Evolutionary conservation across 2,329 filamentous ascomycete species (phyloP).

Genomic region (Hysterium pulicare): DNA sequence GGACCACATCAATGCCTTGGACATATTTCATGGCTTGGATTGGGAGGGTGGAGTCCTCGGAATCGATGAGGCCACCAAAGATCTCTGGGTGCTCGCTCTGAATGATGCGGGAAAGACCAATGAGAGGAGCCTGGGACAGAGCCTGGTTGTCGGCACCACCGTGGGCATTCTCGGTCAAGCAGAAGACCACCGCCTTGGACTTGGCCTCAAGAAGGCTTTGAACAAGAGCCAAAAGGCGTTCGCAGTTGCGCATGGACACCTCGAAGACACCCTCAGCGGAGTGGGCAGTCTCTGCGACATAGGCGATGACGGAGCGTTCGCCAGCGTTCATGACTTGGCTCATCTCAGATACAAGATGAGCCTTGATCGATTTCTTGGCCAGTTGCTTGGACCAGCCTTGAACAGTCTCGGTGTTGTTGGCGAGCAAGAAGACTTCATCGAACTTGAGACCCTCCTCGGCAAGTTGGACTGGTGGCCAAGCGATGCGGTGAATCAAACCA

Average conservation of each 20-base stretch:
- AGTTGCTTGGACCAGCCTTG: too few relatives aligned
- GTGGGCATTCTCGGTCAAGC: conserved; percentile 20
- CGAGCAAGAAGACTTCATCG: conserved; percentile 23
- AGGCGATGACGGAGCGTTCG: conserved; percentile 5
- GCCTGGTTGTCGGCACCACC: conserved; percentile 21
- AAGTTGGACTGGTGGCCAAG: conserved; percentile 36
- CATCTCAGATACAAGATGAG: too few relatives aligned
- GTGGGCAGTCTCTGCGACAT: conserved; percentile 3
- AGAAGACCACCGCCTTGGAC: conserved; percentile 22
- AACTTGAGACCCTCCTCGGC: conserved; percentile 26
- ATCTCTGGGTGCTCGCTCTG: conserved; percentile 38
- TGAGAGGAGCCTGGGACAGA: conserved; percentile 34
- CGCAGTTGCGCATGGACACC: conserved; percentile 9
- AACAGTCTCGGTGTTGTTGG: too few relatives aligned
- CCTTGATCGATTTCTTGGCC: too few relatives aligned
- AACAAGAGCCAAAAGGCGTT: conserved; percentile 12
- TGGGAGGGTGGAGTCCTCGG: conserved; percentile 30
- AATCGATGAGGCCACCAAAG: conserved; percentile 41
- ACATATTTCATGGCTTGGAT: conserved; percentile 39
- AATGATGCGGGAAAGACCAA: conserved; percentile 39
- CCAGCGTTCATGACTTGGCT: too few relatives aligned
- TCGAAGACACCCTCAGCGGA: conserved; percentile 1
- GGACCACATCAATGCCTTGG: conserved; percentile 35
- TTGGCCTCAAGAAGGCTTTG: conserved; percentile 10
- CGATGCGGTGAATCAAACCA: conserved; percentile 36